These are phyloP conservation scores for Trifolium repens DNA, from an alignment of 306 rosid species.

Conservation along the genomic window DNA sequence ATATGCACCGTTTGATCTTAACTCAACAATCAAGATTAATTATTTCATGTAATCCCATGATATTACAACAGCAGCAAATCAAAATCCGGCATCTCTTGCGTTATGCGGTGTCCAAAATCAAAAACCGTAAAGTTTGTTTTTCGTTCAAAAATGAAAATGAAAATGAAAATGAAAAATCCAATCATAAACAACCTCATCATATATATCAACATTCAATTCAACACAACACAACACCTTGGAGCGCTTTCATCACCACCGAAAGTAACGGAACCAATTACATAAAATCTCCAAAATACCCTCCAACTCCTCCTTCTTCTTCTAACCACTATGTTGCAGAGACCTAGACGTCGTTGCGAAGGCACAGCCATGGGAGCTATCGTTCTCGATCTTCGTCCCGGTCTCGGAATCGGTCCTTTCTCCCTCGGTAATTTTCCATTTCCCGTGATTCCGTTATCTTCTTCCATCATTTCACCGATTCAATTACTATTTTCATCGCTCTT, in stretches of 20 bases:
- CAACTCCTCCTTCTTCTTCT: background rate
- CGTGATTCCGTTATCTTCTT: background rate
- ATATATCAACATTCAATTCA: constrained; percentile 33
- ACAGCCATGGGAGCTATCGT: constrained; percentile 98
- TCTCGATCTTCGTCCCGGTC: constrained; percentile 94
- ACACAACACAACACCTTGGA: background rate
- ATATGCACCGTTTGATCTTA: too few species aligned
- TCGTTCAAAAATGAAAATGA: background rate
- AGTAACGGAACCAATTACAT: constrained; percentile 44
- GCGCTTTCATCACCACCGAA: constrained; percentile 45
- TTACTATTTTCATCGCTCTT: background rate
- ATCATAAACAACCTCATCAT: constrained; percentile 15
- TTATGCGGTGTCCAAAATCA: background rate
- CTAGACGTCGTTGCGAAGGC: constrained; percentile 95
- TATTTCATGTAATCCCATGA: too few species aligned
- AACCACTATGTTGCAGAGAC: constrained; percentile 70
- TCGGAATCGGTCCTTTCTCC: constrained; percentile 88
- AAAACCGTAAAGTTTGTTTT: background rate
- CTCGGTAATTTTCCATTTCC: constrained; percentile 55
- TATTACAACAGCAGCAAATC: too few species aligned
- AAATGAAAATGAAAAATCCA: background rate
- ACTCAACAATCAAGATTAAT: too few species aligned
- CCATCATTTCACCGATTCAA: background rate
- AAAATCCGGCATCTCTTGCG: background rate
- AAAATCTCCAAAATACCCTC: constrained; percentile 30